Percentiles rank a stretch among this genome's conserved stretches.
These are phyloP conservation scores for Huntiella abstrusa DNA, from an alignment of 2,329 filamentous ascomycete genomes.

Conservation along the genomic window DNA sequence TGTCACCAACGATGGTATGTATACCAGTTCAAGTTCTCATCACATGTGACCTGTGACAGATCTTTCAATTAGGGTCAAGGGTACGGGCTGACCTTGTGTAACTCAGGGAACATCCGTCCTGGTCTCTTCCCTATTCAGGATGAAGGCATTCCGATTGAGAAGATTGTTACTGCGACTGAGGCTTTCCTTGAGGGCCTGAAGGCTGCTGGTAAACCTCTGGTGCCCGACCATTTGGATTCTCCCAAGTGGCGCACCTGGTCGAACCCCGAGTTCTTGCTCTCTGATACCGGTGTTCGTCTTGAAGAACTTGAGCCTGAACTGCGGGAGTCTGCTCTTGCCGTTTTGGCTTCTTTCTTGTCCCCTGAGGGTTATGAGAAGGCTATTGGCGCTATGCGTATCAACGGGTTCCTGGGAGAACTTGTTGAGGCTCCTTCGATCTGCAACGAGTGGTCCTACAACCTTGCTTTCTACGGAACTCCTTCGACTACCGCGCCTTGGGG, in stretches of 20 bases:
- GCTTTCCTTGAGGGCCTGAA: constrained; percentile 27
- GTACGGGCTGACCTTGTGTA: not conserved
- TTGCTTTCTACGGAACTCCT: constrained; percentile 48
- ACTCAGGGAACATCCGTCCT: constrained; percentile 28
- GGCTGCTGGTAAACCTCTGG: constrained; percentile 6
- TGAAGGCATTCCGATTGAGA: constrained; percentile 39
- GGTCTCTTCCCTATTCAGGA: constrained; percentile 41
- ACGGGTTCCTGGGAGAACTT: constrained; percentile 54
- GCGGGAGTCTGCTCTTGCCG: constrained; percentile 30
- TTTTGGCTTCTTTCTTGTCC: constrained; percentile 42
- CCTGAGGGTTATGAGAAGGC: constrained; percentile 56
- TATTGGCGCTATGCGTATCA: constrained; percentile 50
- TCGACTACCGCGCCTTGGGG: constrained; percentile 45
- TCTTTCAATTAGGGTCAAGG: not conserved
- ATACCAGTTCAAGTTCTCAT: not conserved
- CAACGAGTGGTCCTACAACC: constrained; percentile 63
- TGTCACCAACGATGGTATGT: constrained; percentile 46
- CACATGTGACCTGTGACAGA: constrained; percentile 4
- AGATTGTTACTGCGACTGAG: constrained; percentile 34
- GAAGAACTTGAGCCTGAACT: constrained; percentile 33
- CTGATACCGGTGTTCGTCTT: constrained; percentile 48
- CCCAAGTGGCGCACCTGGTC: constrained; percentile 52
- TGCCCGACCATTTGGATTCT: constrained; percentile 44
- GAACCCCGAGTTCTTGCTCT: constrained; percentile 56
- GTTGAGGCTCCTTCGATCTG: constrained; percentile 42